Evolutionary conservation across 2,329 filamentous ascomycete genomes (phyloP).

Genomic region (Drechslerella coelobrocha): DNA sequence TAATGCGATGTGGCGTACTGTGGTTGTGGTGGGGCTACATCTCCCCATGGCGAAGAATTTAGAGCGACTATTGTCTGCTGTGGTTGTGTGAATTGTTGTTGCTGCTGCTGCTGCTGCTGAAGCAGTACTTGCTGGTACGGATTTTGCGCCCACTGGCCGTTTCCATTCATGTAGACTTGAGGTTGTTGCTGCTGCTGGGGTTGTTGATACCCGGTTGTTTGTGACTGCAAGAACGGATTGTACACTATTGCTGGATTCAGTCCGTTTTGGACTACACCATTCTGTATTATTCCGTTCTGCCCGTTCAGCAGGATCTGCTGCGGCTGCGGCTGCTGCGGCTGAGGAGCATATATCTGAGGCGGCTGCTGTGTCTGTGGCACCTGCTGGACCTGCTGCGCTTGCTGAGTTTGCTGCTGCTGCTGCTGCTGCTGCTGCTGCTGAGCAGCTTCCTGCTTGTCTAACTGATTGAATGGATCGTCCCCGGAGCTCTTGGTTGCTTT

Average conservation of each 20-base stretch:
- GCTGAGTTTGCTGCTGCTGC: slow-evolving; percentile 51
- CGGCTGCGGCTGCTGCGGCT: slow-evolving; percentile 14
- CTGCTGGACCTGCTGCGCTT: slow-evolving; percentile 52
- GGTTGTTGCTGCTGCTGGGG: slow-evolving; percentile 55
- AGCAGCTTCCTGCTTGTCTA: slow-evolving; percentile 56
- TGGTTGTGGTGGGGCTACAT: slow-evolving; percentile 37
- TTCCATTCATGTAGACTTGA: slow-evolving; percentile 54
- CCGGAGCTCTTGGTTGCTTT: slow-evolving; percentile 49
- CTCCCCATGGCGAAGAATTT: slow-evolving; percentile 43
- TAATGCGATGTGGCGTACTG: slow-evolving; percentile 46
- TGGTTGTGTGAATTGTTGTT: slow-evolving; percentile 20
- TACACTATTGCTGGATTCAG: slow-evolving; percentile 24
- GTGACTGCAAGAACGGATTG: slow-evolving; percentile 45
- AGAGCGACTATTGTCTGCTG: slow-evolving; percentile 35
- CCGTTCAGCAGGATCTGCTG: slow-evolving; percentile 30
- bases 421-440: slow-evolving; percentile 58
- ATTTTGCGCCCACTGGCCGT: slow-evolving; percentile 49
- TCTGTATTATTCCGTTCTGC: slow-evolving; percentile 36
- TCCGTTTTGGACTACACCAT: slow-evolving; percentile 40
- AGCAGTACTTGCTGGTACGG: slow-evolving; percentile 50
- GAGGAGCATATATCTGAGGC: slow-evolving; percentile 22
- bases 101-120: slow-evolving; percentile 38
- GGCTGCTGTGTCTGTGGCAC: slow-evolving; percentile 6
- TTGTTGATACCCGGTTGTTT: slow-evolving; percentile 39
- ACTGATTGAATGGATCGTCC: slow-evolving; percentile 57